Evolutionary conservation across 2,329 filamentous ascomycete genomes (phyloP).

Genomic region (Tolypocladium tropicale): DNA sequence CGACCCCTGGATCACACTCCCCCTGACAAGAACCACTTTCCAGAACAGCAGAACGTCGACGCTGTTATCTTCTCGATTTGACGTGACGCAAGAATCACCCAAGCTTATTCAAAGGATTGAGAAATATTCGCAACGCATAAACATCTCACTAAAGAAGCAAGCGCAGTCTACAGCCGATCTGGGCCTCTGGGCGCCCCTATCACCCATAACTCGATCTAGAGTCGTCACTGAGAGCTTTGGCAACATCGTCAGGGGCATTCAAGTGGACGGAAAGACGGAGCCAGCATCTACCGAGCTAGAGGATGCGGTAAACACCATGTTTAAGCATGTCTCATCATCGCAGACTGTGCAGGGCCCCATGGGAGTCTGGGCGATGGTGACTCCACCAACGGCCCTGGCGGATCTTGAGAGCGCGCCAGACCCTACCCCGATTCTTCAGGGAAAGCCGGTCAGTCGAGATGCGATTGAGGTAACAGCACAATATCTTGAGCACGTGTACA

Average conservation of each 20-base stretch:
- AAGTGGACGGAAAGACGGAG: conserved; percentile 32
- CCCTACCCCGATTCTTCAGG: conserved; percentile 2
- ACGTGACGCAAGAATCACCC: conserved; percentile 10
- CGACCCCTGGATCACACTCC: conserved; percentile 38
- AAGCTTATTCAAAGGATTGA: conserved; percentile 17
- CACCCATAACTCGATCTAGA: conserved; percentile 53
- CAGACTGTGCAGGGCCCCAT: conserved; percentile 33
- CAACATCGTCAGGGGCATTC: conserved; percentile 64
- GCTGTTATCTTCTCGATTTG: conserved; percentile 30
- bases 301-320: conserved; percentile 46
- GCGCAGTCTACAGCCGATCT: conserved; percentile 12
- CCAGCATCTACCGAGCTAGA: conserved; percentile 68
- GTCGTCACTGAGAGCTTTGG: conserved; percentile 57
- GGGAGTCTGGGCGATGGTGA: conserved; percentile 64
- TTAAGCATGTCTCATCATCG: conserved; percentile 24
- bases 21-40: conserved; percentile 71
- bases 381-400: conserved; percentile 26
- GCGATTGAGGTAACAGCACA: conserved; percentile 13
- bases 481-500: conserved; percentile 23
- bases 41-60: conserved; percentile 56
- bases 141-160: conserved; percentile 11
- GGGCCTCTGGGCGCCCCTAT: conserved; percentile 35
- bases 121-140: conserved; percentile 29
- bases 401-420: conserved; percentile 5
- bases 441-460: conserved; percentile 4